Evolutionary conservation across 116 monocot species (phyloP).

Genomic region (Cymodocea nodosa): DNA sequence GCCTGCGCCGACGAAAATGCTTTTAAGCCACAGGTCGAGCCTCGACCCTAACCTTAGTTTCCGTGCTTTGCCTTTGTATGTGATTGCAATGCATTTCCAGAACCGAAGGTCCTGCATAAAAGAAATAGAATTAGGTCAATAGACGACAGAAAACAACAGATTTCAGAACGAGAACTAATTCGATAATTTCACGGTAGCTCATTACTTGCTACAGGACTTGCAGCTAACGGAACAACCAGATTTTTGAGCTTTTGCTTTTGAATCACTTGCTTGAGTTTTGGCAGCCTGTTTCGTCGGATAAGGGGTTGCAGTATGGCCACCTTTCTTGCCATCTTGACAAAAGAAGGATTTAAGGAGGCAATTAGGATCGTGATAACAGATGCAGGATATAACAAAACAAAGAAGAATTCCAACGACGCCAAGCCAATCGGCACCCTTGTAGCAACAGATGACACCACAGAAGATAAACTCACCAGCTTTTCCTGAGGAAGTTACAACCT

Average conservation of each 20-base stretch:
- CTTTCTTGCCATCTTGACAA: conserved; percentile 30
- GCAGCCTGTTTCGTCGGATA: conserved; percentile 41
- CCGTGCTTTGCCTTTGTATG: conserved; percentile 46
- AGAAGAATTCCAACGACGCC: too few species aligned
- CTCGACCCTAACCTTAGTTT: too few species aligned
- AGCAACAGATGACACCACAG: not conserved
- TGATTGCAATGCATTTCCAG: conserved; percentile 37
- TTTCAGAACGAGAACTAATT: too few species aligned
- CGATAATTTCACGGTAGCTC: not conserved
- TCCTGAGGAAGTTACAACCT: conserved; percentile 30
- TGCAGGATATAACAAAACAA: not conserved
- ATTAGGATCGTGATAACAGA: not conserved
- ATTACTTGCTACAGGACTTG: conserved; percentile 13
- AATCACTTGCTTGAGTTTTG: conserved; percentile 39
- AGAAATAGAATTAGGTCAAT: too few species aligned
- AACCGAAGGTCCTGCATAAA: conserved; percentile 33
- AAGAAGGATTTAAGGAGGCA: not conserved
- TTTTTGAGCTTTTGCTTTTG: conserved; percentile 39
- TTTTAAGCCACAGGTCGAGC: too few species aligned
- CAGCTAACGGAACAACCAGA: conserved; percentile 35
- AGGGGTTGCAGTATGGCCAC: conserved; percentile 34
- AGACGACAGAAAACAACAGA: too few species aligned
- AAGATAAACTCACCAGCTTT: conserved; percentile 26
- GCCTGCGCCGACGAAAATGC: too few species aligned
- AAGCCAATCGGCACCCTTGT: not conserved